Evolutionary conservation across 2,329 filamentous ascomycete genomes (phyloP).

Genomic region (Thelonectria blattea): DNA sequence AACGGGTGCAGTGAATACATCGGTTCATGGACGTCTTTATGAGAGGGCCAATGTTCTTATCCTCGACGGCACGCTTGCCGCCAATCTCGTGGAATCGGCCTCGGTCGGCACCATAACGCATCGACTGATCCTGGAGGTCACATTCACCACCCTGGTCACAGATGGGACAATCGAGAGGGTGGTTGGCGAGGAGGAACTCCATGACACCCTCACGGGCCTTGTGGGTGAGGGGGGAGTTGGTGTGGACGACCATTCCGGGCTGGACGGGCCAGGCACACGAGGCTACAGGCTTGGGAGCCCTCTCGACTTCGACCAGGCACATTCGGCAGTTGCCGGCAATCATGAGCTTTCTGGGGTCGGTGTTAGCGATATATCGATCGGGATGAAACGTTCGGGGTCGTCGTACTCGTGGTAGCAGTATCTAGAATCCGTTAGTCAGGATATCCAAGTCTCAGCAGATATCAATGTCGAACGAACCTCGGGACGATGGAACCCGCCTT

Average conservation of each 20-base stretch:
- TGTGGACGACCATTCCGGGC: constrained; percentile 99
- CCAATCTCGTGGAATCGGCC: constrained; percentile 95
- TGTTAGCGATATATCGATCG: constrained; percentile 49
- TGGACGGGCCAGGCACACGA: constrained; percentile 99
- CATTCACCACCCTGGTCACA: constrained; percentile 99
- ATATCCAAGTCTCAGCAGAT: constrained; percentile 30
- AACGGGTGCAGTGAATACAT: constrained; percentile 98
- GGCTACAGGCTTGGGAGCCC: constrained; percentile 93
- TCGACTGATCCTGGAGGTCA: constrained; percentile 98
- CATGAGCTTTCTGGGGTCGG: constrained; percentile 80
- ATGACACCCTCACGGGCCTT: constrained; percentile 99
- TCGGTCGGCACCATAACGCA: constrained; percentile 96
- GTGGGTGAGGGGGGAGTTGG: constrained; percentile 92
- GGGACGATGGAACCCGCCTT: constrained; percentile 92
- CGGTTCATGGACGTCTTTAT: constrained; percentile 99
- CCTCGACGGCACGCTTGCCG: constrained; percentile 97
- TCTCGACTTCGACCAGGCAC: constrained; percentile 98
- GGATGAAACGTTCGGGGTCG: constrained; percentile 32
- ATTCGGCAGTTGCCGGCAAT: constrained; percentile 99
- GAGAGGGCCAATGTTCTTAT: constrained; percentile 98
- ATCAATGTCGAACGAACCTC: constrained; percentile 61
- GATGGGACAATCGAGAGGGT: constrained; percentile 94
- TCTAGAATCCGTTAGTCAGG: constrained; percentile 58
- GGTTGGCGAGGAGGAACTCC: constrained; percentile 97
- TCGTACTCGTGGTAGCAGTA: constrained; percentile 98